These are phyloP conservation scores for Cicer pinnatifidum DNA, from an alignment of 306 rosid genomes.

Conservation along the genomic window DNA sequence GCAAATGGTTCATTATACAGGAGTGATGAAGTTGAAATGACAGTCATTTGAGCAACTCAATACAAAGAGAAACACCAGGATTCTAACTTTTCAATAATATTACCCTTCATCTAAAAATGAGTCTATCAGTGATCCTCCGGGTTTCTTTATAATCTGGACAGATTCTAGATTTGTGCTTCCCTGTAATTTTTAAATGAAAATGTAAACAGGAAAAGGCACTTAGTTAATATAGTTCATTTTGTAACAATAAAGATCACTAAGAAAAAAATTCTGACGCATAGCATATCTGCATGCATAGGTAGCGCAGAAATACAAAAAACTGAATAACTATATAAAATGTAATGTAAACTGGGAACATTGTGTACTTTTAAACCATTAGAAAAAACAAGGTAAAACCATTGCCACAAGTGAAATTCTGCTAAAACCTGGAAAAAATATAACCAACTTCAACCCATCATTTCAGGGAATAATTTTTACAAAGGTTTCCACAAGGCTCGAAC, in stretches of 20 bases:
- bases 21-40: conserved; percentile 10
- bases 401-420: not conserved
- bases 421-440: conserved; percentile 2
- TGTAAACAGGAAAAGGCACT: conserved; percentile 19
- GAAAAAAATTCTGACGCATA: not conserved
- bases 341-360: not conserved
- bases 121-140: conserved; percentile 90
- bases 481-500: not conserved
- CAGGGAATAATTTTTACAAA: not conserved
- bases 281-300: not conserved
- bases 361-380: not conserved
- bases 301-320: not conserved
- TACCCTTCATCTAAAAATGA: conserved; percentile 99
- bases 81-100: not conserved
- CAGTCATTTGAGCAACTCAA: conserved; percentile 23
- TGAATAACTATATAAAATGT: conserved; percentile 6
- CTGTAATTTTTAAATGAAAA: conserved; percentile 61
- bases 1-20: not conserved
- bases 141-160: conserved; percentile 93
- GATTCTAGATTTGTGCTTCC: conserved; percentile 98
- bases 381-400: too few species aligned
- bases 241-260: not conserved
- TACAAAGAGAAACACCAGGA: not conserved
- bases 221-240: not conserved
- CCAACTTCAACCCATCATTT: conserved; percentile 12